Evolutionary conservation across 2,329 filamentous ascomycete species (phyloP), one percentile per base, ranked within the genome.

Genomic region (Sclerotinia sclerotiorum): DNA sequence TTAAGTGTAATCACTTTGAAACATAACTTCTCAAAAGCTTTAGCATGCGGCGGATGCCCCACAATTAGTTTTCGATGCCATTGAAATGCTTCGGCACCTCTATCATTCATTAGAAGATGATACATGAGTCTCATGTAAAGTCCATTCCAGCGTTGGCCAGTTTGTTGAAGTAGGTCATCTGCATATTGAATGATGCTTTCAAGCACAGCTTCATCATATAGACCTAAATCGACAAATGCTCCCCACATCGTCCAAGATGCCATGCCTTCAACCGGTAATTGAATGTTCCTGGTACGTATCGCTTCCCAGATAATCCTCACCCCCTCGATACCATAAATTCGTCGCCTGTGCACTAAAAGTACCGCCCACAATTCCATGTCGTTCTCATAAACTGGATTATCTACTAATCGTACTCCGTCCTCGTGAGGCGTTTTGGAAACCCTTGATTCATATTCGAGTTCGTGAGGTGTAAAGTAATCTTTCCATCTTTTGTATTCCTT

Each of bases 81-180:
- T 24, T 55, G 35, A 15, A 74, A n/a, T 15, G 74, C 74, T 44
- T 70, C 67, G 4, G 70, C 52, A 3, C 69, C 67, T 39, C 71
- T 54, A 11, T 69, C 68, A 42, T 68, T 69, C 21, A 73, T 72
- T 6, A 84, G 71, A 32, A 77, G 73, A 52, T 81, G 74, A 46
- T 78, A 77, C 64, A 87, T 78, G 70, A 85, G 74, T 15, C 75
- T 73, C 21, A 74, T 72, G 73, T 86, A 85, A 0, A 87, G 74
- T 6, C 68, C 70, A 11, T 72, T 62, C 70, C 80, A 81, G 39
- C 71, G 66, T 60, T 68, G 42, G 8, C 80, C 80, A 19, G 79
- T 80, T 19, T 72, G 73, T 15, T 77, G 72, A 69, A 80, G 78
- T 17, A 85, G 68, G 2, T 79, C 72, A 42, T 79, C 80, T 17